These are phyloP conservation scores for Asclepias syriaca DNA, from an alignment of 257 asterid species.

Conservation along the genomic window DNA sequence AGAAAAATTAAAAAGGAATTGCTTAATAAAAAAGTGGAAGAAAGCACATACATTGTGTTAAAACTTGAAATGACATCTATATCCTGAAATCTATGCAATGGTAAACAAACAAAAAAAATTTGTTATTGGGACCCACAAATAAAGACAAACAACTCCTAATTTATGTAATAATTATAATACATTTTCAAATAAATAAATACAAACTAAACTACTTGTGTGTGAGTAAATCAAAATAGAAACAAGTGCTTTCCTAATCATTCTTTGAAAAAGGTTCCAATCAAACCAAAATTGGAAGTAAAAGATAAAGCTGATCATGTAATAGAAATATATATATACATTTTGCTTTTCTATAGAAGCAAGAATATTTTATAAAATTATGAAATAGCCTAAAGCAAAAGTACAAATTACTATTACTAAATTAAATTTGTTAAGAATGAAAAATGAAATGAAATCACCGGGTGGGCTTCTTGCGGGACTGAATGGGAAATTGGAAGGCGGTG, in stretches of 20 bases:
- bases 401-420: neutral
- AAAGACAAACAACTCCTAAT: no score
- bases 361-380: conserved; percentile 7
- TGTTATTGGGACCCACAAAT: no score
- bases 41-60: no score
- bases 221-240: conserved; percentile 17
- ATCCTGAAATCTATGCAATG: conserved; percentile 40
- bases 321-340: neutral
- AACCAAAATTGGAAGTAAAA: conserved; percentile 7
- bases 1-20: no score
- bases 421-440: neutral
- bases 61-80: conserved; percentile 10
- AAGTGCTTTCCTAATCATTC: conserved; percentile 26
- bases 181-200: neutral
- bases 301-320: conserved; percentile 13
- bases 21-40: no score
- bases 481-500: conserved; percentile 72
- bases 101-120: conserved; percentile 20
- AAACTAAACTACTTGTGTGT: conserved; percentile 20
- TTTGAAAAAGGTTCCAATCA: conserved; percentile 11
- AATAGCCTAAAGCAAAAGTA: conserved; percentile 15
- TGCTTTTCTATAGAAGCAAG: conserved; percentile 12
- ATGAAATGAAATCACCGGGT: conserved; percentile 37
- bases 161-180: no score
- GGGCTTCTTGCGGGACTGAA: conserved; percentile 57